Percentiles rank a stretch among this genome's conserved stretches.
phyloP scores from a whole-genome alignment of 257 asterid species.

The Solanum clarkiae region DNA sequence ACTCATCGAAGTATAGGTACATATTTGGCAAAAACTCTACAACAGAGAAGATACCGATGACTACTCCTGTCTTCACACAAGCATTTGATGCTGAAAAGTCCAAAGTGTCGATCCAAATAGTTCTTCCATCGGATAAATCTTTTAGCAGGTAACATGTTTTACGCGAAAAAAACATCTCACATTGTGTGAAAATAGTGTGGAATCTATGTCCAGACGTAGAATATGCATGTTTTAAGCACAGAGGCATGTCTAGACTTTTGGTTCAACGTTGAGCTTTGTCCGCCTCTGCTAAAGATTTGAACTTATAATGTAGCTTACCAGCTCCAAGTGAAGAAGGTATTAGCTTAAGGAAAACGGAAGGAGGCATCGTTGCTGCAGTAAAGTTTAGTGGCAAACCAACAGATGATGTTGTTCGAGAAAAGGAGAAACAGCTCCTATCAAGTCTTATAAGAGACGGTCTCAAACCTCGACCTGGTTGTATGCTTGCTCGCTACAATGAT shows the following conservation, averaged over 20 bases:
- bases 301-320: slow-evolving; percentile 36
- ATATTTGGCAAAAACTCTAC: slow-evolving; percentile 79
- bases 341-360: slow-evolving; percentile 57
- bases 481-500: slow-evolving; percentile 87
- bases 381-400: slow-evolving; percentile 80
- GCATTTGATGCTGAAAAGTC: slow-evolving; percentile 39
- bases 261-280: background rate
- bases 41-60: slow-evolving; percentile 78
- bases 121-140: slow-evolving; percentile 66
- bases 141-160: slow-evolving; percentile 40
- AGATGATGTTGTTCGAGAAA: slow-evolving; percentile 50
- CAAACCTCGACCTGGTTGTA: slow-evolving; percentile 44
- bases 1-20: slow-evolving; percentile 26
- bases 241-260: background rate
- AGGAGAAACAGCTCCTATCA: slow-evolving; percentile 45
- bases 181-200: background rate
- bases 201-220: background rate
- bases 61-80: slow-evolving; percentile 85
- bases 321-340: slow-evolving; percentile 55
- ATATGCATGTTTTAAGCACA: background rate
- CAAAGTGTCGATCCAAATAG: slow-evolving; percentile 68
- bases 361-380: slow-evolving; percentile 66
- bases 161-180: background rate
- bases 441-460: slow-evolving; percentile 41
- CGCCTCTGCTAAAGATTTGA: background rate